A percentile compares a stretch with the other conserved stretches of the same genome.
Conservation (phyloP, 305 asterid species). For the Striga hermonthica region DNA sequence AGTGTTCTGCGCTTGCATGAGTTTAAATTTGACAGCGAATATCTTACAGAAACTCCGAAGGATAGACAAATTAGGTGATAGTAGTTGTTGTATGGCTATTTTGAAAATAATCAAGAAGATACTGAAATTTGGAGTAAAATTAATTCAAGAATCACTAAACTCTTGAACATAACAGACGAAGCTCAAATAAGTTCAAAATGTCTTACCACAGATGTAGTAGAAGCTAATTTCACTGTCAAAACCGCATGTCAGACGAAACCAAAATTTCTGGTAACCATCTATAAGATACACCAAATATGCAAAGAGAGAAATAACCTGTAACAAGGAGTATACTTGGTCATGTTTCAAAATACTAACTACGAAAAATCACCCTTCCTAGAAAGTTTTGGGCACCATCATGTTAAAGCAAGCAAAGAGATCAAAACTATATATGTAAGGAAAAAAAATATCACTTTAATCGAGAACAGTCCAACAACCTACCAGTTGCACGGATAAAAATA, state of each 20-base stretch:
- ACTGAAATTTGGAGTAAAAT: too few relatives aligned
- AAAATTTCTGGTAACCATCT: slow-evolving; percentile 63
- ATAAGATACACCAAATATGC: slow-evolving; percentile 65
- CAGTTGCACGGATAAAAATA: slow-evolving; percentile 82
- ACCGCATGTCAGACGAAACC: slow-evolving; percentile 81
- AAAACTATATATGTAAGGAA: too few relatives aligned
- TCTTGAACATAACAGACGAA: too few relatives aligned
- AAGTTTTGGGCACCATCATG: slow-evolving; percentile 1
- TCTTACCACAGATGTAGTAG: slow-evolving; percentile 82
- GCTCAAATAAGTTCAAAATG: slow-evolving; percentile 21
- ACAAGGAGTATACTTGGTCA: slow-evolving; percentile 31
- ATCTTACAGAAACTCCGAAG: not conserved
- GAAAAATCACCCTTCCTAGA: not conserved
- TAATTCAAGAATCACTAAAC: too few relatives aligned
- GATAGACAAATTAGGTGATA: not conserved
- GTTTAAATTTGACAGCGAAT: not conserved
- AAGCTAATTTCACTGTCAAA: slow-evolving; percentile 72
- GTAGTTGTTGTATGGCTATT: not conserved
- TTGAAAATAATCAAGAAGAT: not conserved
- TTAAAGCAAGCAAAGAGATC: slow-evolving; percentile 6
- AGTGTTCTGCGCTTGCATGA: not conserved
- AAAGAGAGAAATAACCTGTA: slow-evolving; percentile 68
- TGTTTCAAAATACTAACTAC: not conserved
- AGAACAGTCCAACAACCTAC: slow-evolving; percentile 44
- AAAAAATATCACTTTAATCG: not conserved